Conservation (phyloP, 164 flowering plant genomes). For the grape (Vitis vinifera) region ASM3070453v1 NC_081806.1:2223001-2223500, state of each 20-base stretch:
- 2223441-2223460: conserved; percentile 97
- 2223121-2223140: neutral
- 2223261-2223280: conserved; percentile 91
- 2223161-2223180: neutral
- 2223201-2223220: conserved; percentile 90
- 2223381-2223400: conserved; percentile 42
- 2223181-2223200: neutral
- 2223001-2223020: conserved; percentile 64
- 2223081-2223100: conserved; percentile 99
- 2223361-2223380: conserved; percentile 85
- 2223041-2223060: conserved; percentile 94
- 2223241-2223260: conserved; percentile 92
- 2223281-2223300: conserved; percentile 90
- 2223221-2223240: conserved; percentile 95
- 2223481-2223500: conserved; percentile 52
- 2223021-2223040: conserved; percentile 74
- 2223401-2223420: conserved; percentile 58
- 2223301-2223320: conserved; percentile 81
- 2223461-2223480: conserved; percentile 92
- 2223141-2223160: neutral
- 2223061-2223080: conserved; percentile 93
- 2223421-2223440: conserved; percentile 96
- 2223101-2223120: conserved; percentile 11
- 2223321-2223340: conserved; percentile 90
- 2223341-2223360: conserved; percentile 75